Evolutionary conservation across 2,329 filamentous ascomycete genomes (phyloP), one percentile per base, ranked within the genome.

Genomic region (Exophiala calicioides): DNA sequence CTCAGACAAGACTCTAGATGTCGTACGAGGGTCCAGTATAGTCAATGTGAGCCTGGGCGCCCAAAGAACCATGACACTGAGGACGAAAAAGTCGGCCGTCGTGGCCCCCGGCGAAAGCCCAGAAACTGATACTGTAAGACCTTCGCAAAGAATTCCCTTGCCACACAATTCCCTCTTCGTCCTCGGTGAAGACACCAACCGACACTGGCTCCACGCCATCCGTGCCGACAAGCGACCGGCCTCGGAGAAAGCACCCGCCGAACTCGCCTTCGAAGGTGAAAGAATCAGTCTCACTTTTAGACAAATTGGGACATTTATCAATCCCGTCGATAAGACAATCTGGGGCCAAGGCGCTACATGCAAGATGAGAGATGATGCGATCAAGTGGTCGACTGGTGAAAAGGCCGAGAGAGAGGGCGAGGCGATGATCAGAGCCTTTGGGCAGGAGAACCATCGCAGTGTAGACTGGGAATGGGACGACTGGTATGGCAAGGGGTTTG

Each of bases 21-120:
- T 98, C 46, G 83, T 82, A 9, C 81, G 79, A 19, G 82, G 77
- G 3, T 93, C 87, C 18, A 90, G 78, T 50, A 95, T 98, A 57
- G 89, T 90, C 56, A 98, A 97, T 62, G 82, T 95, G 38, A 95
- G 89, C 56, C 78, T 97, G n/a, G 93, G 93, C 1, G 90, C 91
- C 1, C 84, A 94, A 68, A 78, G 93, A 42, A 90, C 83, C 2
- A 96, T 97, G 90, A 78, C 87, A 0, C 79, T 98, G 26, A 82
- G 93, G 40, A 91, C 86, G 8, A 95, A 95, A 70, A 85, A 86
- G 52, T 64, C 62, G 30, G 69, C 71, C 21, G 76, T 58, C 4
- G 2, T 24, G 20, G 24, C 47, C 51, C 8, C 16, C n/a, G 6
- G 30, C 24, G 24, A 21, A 6, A 33, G 54, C 5, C 50, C 21